Evolutionary conservation across 768 basidiomycete genomes (phyloP).

Genomic region (Amanita muscaria): DNA sequence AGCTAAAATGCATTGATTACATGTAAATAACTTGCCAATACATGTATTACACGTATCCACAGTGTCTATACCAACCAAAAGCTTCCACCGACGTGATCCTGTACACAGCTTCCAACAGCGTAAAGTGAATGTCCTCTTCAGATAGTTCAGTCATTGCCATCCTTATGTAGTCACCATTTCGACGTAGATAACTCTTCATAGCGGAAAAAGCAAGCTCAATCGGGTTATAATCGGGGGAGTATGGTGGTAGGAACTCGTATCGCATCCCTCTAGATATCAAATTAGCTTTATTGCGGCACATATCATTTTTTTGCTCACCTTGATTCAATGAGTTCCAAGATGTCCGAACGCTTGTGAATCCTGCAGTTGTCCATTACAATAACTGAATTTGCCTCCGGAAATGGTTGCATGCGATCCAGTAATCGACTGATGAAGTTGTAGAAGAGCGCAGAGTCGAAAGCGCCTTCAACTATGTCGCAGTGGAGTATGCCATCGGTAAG

Average conservation of each 20-base stretch:
- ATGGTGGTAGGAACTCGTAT: slow-evolving; percentile 5
- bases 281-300: not conserved
- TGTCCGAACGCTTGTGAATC: not conserved
- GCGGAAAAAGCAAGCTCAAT: slow-evolving; percentile 10
- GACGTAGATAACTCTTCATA: slow-evolving; percentile 4
- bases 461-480: not conserved
- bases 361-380: slow-evolving; percentile 1
- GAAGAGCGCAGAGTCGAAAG: not conserved
- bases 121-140: not conserved
- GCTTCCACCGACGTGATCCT: not conserved
- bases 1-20: no score
- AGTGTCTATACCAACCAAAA: slow-evolving; percentile 1
- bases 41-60: slow-evolving; percentile 5
- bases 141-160: slow-evolving; percentile 1
- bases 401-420: slow-evolving; percentile 1
- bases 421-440: not conserved
- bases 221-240: slow-evolving; percentile 10
- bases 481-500: slow-evolving; percentile 2
- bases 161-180: not conserved
- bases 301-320: not conserved
- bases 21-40: no score
- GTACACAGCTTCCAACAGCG: not conserved
- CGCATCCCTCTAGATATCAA: slow-evolving; percentile 6
- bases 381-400: slow-evolving; percentile 1
- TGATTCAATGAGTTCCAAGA: not conserved